These are phyloP conservation scores for Syncephalastrum racemosum DNA, from an alignment of 371 early-diverging fungal genomes.

Conservation along the genomic window DNA sequence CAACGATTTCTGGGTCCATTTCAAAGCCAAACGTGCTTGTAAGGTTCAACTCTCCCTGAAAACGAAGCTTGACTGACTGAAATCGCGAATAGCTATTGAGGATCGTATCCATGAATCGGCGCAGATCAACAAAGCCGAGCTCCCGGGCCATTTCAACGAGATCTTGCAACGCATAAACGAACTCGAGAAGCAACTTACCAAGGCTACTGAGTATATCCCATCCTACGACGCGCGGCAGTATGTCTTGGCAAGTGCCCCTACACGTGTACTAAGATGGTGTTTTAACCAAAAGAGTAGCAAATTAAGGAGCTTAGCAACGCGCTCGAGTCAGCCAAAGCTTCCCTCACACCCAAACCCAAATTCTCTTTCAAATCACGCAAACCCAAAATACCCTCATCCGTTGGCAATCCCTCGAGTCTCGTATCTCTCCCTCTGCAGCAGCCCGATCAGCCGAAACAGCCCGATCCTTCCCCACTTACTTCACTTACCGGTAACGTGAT, in stretches of 20 bases:
- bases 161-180: slow-evolving; percentile 44
- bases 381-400: slow-evolving; percentile 17
- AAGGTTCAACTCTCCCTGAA: background rate
- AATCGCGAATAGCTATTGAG: slow-evolving; percentile 35
- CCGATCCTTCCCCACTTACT: too few relatives aligned
- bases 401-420: background rate
- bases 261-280: background rate
- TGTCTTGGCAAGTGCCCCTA: slow-evolving; percentile 27
- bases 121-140: slow-evolving; percentile 22
- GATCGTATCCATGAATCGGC: slow-evolving; percentile 20
- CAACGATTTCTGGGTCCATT: slow-evolving; percentile 37
- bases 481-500: too few relatives aligned
- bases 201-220: slow-evolving; percentile 55
- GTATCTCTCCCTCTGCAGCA: too few relatives aligned
- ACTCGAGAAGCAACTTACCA: slow-evolving; percentile 56
- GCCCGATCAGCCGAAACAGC: too few relatives aligned
- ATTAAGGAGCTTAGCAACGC: slow-evolving; percentile 43
- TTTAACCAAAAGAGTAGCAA: slow-evolving; percentile 32
- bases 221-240: slow-evolving; percentile 62
- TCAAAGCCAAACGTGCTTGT: slow-evolving; percentile 29
- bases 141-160: slow-evolving; percentile 32
- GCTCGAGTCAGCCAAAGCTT: slow-evolving; percentile 28
- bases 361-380: slow-evolving; percentile 65
- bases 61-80: background rate
- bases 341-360: slow-evolving; percentile 56